Evolutionary conservation across 257 asterid genomes (phyloP).

Genomic region (Handroanthus guayacan): DNA sequence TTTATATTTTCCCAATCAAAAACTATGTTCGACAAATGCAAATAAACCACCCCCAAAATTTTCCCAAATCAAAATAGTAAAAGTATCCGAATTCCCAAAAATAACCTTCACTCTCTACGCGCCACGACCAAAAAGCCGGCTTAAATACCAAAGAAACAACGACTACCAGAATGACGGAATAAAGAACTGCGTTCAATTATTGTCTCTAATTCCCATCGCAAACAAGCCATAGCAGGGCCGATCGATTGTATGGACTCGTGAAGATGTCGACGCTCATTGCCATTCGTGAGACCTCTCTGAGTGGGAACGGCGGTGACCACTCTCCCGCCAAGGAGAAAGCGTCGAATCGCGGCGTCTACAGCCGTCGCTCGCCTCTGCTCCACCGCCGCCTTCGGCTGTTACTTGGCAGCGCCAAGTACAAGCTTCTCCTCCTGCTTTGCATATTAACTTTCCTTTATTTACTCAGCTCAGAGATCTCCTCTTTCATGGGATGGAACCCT

Average conservation of each 20-base stretch:
- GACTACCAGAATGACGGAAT: background rate
- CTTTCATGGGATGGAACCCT: conserved; percentile 65
- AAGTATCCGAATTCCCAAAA: too few species aligned
- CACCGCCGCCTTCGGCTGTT: conserved; percentile 56
- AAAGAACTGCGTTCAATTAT: background rate
- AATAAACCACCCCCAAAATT: too few species aligned
- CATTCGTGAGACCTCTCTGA: conserved; percentile 53
- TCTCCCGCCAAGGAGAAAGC: conserved; percentile 72
- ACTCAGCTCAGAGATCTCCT: conserved; percentile 50
- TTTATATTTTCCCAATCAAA: too few species aligned
- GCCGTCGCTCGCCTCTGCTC: conserved; percentile 59
- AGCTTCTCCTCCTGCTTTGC: conserved; percentile 47
- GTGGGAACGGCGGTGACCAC: conserved; percentile 52
- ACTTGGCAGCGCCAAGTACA: conserved; percentile 52
- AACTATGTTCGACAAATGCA: too few species aligned
- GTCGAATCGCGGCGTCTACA: conserved; percentile 56
- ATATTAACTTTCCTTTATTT: conserved; percentile 38
- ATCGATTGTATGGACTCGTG: conserved; percentile 12
- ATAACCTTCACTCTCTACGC: background rate
- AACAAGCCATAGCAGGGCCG: background rate
- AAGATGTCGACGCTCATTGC: conserved; percentile 57
- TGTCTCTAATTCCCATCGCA: conserved; percentile 4
- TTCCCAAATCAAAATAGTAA: too few species aligned
- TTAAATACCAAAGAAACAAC: background rate
- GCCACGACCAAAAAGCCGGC: background rate